phyloP scores from a whole-genome alignment of 768 basidiomycete species.

The Panaeolus papilionaceus region DNA sequence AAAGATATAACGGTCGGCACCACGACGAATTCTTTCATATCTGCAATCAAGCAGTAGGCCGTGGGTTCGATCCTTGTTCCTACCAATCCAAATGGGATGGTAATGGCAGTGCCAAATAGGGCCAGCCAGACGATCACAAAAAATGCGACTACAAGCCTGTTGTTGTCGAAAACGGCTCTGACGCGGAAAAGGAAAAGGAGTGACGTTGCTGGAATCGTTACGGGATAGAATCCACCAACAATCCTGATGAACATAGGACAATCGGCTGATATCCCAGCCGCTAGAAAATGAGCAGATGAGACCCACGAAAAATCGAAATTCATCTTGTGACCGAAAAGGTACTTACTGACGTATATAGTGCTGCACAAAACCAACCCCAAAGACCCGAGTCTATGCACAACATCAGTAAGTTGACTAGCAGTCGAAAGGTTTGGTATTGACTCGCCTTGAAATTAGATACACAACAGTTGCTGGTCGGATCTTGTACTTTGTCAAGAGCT shows the following conservation, averaged over 20 bases:
- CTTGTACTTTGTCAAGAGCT: slow-evolving; percentile 10
- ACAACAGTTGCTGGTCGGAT: slow-evolving; percentile 25
- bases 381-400: too few species aligned
- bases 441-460: slow-evolving; percentile 31
- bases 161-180: background rate
- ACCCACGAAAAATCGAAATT: too few species aligned
- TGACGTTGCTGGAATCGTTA: background rate
- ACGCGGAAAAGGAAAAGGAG: slow-evolving; percentile 7
- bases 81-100: background rate
- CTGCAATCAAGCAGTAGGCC: background rate
- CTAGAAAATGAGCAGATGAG: too few species aligned
- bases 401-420: background rate
- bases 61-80: background rate
- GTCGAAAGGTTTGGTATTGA: background rate
- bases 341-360: too few species aligned
- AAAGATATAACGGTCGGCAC: background rate
- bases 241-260: too few species aligned
- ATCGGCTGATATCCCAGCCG: too few species aligned
- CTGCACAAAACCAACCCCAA: too few species aligned
- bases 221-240: background rate
- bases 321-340: too few species aligned
- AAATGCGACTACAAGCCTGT: background rate
- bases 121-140: slow-evolving; percentile 4
- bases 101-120: background rate
- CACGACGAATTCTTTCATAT: background rate